Percentiles rank a stretch among this genome's conserved stretches.
phyloP scores from a whole-genome alignment of 2,329 filamentous ascomycete genomes.

The Fusarium compactum region DNA sequence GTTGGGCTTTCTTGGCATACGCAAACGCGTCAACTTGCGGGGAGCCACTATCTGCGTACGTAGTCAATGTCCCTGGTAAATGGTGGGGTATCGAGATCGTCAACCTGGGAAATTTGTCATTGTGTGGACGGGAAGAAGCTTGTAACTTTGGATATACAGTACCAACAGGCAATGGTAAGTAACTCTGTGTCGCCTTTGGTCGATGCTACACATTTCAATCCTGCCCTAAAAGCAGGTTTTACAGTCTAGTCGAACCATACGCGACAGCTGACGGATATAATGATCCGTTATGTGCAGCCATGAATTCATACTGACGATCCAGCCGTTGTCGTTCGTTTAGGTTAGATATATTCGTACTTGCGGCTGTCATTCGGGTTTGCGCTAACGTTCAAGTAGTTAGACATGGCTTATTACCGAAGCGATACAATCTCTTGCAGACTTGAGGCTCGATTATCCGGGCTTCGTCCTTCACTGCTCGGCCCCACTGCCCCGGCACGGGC shows the following conservation, averaged over 20 bases:
- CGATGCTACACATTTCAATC: slow-evolving; percentile 2
- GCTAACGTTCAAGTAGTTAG: background rate
- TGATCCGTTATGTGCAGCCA: slow-evolving; percentile 1
- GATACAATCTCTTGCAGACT: background rate
- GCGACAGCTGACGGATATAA: background rate
- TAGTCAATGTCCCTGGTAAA: slow-evolving; percentile 4
- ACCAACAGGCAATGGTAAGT: background rate
- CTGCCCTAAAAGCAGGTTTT: slow-evolving; percentile 32
- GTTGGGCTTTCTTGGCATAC: slow-evolving; percentile 19
- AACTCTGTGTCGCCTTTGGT: background rate
- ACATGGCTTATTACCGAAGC: slow-evolving; percentile 18
- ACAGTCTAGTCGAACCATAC: background rate
- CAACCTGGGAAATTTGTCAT: slow-evolving; percentile 11
- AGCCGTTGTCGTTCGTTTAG: background rate
- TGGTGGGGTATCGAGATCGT: slow-evolving; percentile 38
- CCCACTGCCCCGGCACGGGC: slow-evolving; percentile 31
- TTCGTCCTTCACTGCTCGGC: slow-evolving; percentile 9
- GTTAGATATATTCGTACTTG: background rate
- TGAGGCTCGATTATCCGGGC: background rate
- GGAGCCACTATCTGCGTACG: slow-evolving; percentile 3
- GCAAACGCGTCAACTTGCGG: slow-evolving; percentile 33
- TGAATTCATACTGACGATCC: slow-evolving; percentile 17
- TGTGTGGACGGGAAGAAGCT: background rate
- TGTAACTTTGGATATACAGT: background rate
- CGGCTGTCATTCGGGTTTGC: slow-evolving; percentile 5